Evolutionary conservation across 129 eudicot genomes (phyloP).

Genomic region (Sambucus nigra): DNA sequence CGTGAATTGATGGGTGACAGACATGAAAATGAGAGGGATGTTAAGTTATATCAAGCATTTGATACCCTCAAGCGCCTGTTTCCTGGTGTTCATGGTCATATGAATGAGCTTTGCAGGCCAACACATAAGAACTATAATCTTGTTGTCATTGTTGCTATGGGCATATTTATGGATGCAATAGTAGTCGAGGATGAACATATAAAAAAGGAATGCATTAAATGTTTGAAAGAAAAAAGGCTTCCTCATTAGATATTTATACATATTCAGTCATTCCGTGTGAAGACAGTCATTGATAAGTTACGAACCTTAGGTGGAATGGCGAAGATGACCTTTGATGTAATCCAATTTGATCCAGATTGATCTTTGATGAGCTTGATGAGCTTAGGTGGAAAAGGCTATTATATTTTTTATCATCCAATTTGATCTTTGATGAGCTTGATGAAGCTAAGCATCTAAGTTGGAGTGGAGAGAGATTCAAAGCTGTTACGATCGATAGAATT

Average conservation of each 20-base stretch:
- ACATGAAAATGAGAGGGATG: conserved; percentile 94
- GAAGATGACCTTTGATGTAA: conserved; percentile 78
- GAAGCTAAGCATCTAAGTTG: conserved; percentile 94
- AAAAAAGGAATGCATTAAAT: conserved; percentile 97
- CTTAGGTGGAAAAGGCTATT: conserved; percentile 92
- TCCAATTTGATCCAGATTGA: conserved; percentile 76
- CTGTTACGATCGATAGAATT: conserved; percentile 91
- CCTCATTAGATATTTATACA: conserved; percentile 98
- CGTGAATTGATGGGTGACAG: conserved; percentile 90
- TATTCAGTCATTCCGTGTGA: conserved; percentile 83
- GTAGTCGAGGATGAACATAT: conserved; percentile 90
- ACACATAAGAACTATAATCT: conserved; percentile 83
- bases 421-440: conserved; percentile 86
- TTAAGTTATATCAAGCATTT: conserved; percentile 77
- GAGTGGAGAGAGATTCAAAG: conserved; percentile 89
- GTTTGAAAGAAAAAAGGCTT: conserved; percentile 93
- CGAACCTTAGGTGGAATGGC: conserved; percentile 93
- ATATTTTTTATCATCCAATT: conserved; percentile 82
- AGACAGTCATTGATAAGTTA: conserved; percentile 73
- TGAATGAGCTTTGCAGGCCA: conserved; percentile 96
- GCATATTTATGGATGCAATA: conserved; percentile 96
- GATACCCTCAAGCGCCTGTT: conserved; percentile 87
- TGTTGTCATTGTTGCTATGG: conserved; percentile 99
- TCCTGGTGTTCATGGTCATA: conserved; percentile 99
- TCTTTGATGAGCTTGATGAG: no score